Evolutionary conservation across 2,329 filamentous ascomycete species (phyloP).

Genomic region (Cercospora citrullina): DNA sequence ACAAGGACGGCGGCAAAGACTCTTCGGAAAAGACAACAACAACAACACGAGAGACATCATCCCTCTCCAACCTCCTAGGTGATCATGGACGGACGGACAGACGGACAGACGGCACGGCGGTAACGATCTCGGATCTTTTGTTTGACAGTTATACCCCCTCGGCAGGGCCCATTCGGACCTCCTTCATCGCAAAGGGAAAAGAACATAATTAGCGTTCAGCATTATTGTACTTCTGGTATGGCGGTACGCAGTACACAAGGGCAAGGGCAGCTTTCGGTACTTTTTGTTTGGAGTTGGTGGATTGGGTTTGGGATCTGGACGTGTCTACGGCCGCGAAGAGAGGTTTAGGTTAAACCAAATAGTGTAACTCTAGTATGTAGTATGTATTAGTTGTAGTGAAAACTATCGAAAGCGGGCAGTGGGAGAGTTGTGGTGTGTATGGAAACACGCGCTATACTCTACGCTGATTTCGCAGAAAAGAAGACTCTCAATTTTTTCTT

Average conservation of each 20-base stretch:
- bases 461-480: too few relatives aligned
- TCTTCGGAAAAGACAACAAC: background rate
- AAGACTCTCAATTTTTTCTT: too few relatives aligned
- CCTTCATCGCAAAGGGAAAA: background rate
- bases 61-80: background rate
- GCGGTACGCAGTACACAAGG: background rate
- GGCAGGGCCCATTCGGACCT: slow-evolving; percentile 10
- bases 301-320: background rate
- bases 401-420: background rate
- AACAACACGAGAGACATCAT: background rate
- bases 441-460: background rate
- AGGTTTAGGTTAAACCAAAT: background rate
- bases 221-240: background rate
- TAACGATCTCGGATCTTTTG: slow-evolving; percentile 12
- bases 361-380: slow-evolving; percentile 13
- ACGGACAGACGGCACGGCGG: background rate
- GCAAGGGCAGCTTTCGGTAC: background rate
- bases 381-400: background rate
- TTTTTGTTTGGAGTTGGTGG: background rate
- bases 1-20: slow-evolving; percentile 1
- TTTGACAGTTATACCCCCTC: slow-evolving; percentile 16
- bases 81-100: background rate
- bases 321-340: background rate
- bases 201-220: background rate
- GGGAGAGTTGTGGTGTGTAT: background rate